Base-by-base conservation (phyloP, 305 asterid genomes). In the Fraxinus sp. region DNA sequence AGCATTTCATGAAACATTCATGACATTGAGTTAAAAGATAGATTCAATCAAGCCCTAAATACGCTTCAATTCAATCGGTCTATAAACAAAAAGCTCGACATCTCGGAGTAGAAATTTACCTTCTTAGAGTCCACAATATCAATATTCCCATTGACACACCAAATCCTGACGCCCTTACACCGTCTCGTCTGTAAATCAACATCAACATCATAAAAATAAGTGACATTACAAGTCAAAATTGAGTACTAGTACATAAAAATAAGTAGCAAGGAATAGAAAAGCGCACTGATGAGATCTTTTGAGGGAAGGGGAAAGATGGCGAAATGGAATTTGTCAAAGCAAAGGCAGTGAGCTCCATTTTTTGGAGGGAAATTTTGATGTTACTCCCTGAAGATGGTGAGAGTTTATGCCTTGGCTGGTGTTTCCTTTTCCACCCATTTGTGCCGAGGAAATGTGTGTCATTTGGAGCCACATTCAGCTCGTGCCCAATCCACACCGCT, bases 311-410 rank as follows among this genome's bases (percentile, higher is more conserved):
- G 41, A 77, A 82, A 76, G 78, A 1, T 32, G 86, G 85, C 75
- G 89, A 66, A 3, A 84, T 57, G 86, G 86, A 85, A 14, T 83
- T 89, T 41, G 86, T 78, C 92, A 88, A 86, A 36, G 89, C 82
- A 79, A 88, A 76, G 18, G 91, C 80, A 10, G 90, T 74, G 79
- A 89, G 89, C 84, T 88, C 91, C 92, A 89, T 89, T 79, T 55
- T 71, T 13, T 71, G 75, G 75, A 70, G 75, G 75, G 37, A 70
- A 70, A 70, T 70, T 70, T 30, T 70, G 75, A 71, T 71, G 76
- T 32, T 30, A 32, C 22, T 71, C 7, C 16, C 44, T 32, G 76
- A 32, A 74, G 84, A 78, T 82, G 35, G 76, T 36, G 71, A 68
- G 36, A 49, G 41, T 44, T 20, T 14, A 8, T 62, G 44, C 26